Percentiles rank a stretch among this genome's conserved stretches.
These are phyloP conservation scores for Cryptococcus sp. DNA, from an alignment of 1,284 basidiomycete species.

Conservation along the genomic window DNA sequence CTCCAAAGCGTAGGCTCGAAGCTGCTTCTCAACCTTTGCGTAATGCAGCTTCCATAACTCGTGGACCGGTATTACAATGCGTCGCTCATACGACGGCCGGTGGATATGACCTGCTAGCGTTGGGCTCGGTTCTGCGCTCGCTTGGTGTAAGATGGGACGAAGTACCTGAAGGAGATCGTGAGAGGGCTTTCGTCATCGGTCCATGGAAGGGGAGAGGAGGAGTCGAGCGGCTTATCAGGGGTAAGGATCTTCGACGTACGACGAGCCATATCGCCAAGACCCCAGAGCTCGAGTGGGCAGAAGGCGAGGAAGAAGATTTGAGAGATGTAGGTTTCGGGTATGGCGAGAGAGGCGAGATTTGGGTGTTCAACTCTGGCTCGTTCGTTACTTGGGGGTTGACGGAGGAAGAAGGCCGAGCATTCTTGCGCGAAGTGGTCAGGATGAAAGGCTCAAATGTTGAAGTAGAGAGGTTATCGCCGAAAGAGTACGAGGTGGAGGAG, in stretches of 20 bases:
- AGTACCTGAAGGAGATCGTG: constrained; percentile 49
- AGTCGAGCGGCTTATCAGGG: constrained; percentile 40
- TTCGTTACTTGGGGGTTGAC: constrained; percentile 84
- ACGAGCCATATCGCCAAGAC: constrained; percentile 8
- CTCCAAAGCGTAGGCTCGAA: constrained; percentile 51
- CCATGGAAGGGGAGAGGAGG: constrained; percentile 51
- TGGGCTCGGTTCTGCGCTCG: constrained; percentile 34
- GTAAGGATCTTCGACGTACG: constrained; percentile 35
- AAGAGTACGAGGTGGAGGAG: constrained; percentile 79
- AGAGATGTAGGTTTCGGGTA: constrained; percentile 51
- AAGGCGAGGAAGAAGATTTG: constrained; percentile 56
- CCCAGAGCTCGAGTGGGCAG: constrained; percentile 36
- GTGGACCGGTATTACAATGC: constrained; percentile 52
- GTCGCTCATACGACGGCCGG: constrained; percentile 54
- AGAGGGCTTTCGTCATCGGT: constrained; percentile 49
- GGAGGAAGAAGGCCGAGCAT: constrained; percentile 72
- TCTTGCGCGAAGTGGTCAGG: constrained; percentile 66
- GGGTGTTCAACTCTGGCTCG: constrained; percentile 79
- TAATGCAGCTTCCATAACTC: constrained; percentile 44
- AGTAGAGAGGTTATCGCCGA: constrained; percentile 59
- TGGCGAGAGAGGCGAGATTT: constrained; percentile 76
- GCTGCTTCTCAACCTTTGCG: constrained; percentile 51
- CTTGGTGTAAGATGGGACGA: constrained; percentile 50
- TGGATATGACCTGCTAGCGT: constrained; percentile 46
- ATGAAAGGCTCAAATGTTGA: constrained; percentile 59